Evolutionary conservation across 2,329 filamentous ascomycete species (phyloP), one percentile per base, ranked within the genome.

Genomic region (Fusarium sp.): DNA sequence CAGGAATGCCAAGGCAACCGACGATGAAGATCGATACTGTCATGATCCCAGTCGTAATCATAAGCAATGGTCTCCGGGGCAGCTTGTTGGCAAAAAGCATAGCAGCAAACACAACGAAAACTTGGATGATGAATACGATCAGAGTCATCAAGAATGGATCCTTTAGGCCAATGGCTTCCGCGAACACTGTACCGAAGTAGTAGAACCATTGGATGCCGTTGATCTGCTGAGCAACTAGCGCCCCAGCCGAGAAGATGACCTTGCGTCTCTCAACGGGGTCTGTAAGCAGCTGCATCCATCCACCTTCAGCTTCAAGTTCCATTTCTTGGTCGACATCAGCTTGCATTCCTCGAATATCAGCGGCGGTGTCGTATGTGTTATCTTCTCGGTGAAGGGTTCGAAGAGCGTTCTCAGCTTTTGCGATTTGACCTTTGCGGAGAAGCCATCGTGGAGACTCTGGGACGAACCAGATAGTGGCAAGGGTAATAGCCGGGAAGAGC

Each of bases 141-240:
- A 81, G 76, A 2, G 76, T 79, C 71, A 83, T 82, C 7, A 79
- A 73, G 56, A 82, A 83, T 0, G 82, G 81, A 15, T 84, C 77
- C 0, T 63, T 64, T 3, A 83, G 64, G 0, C 82, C 81, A 44
- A 84, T 83, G 4, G 78, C 75, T 67, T 84, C 73, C 22, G 79
- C 75, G 63, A 84, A 84, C 31, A 84, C 78, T 1, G 79, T 80
- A 3, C 81, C 81, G 31, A 80, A 83, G 50, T 78, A 79, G 72
- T 83, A 83, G 68, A 82, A 83, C 75, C 80, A 85, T 46, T 82
- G 80, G 55, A 85, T 84, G 20, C 83, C 82, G 75, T 82, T 82
- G 74, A 85, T 82, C 74, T 85, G 83, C 68, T 85, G 83, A 3
- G 82, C 80, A 40, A 82, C 76, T 59, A 85, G 74, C 22, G 81